Evolutionary conservation across 2,329 filamentous ascomycete genomes (phyloP).

Genomic region (Cordyceps cateniannulata): DNA sequence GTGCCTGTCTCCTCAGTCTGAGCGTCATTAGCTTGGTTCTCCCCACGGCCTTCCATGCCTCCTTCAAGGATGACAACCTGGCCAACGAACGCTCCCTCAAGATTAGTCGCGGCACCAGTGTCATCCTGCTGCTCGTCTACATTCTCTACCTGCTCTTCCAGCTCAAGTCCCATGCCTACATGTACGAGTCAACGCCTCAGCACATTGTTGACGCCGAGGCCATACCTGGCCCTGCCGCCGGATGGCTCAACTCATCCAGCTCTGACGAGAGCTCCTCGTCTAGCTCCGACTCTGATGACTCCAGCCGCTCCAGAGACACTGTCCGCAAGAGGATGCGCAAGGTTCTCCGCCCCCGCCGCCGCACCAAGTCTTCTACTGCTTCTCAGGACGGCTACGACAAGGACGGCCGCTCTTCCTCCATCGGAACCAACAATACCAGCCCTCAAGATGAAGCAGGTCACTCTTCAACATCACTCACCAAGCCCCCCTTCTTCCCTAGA

Average conservation of each 20-base stretch:
- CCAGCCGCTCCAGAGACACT: slow-evolving; percentile 50
- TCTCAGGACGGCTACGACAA: slow-evolving; percentile 52
- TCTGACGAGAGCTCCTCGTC: slow-evolving; percentile 51
- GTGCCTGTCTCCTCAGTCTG: slow-evolving; percentile 82
- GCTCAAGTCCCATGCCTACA: slow-evolving; percentile 83
- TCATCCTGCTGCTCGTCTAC: slow-evolving; percentile 77
- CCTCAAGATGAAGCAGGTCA: slow-evolving; percentile 29
- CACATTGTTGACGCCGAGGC: slow-evolving; percentile 89
- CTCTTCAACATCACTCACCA: slow-evolving; percentile 33
- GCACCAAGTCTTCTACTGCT: slow-evolving; percentile 69
- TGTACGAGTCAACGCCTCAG: slow-evolving; percentile 89
- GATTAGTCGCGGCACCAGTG: slow-evolving; percentile 84
- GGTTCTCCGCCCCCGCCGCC: slow-evolving; percentile 63
- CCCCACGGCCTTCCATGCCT: slow-evolving; percentile 88
- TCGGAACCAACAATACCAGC: slow-evolving; percentile 29
- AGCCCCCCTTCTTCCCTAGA: slow-evolving; percentile 29
- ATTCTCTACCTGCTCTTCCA: slow-evolving; percentile 81
- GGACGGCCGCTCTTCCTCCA: slow-evolving; percentile 34
- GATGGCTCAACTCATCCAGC: slow-evolving; percentile 69
- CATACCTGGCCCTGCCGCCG: slow-evolving; percentile 74
- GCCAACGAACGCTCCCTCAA: slow-evolving; percentile 70
- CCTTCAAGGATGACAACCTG: slow-evolving; percentile 55
- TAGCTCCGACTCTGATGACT: slow-evolving; percentile 62
- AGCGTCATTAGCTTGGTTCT: slow-evolving; percentile 84
- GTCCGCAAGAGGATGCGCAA: slow-evolving; percentile 71